These are phyloP conservation scores for Solanum hybrid DNA, from an alignment of 305 asterid species.

Conservation along the genomic window DNA sequence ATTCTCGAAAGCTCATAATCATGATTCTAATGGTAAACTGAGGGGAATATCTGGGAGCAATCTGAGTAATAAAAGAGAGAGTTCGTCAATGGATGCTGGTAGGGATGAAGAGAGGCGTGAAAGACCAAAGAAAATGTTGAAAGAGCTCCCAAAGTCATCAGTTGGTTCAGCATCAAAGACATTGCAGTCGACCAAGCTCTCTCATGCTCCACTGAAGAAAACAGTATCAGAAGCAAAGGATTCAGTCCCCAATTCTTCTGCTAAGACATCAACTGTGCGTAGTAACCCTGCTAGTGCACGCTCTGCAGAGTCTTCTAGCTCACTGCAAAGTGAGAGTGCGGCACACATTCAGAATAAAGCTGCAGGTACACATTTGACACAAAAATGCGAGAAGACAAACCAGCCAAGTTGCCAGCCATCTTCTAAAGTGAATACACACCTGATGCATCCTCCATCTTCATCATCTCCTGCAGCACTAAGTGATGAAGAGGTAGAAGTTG, in stretches of 20 bases:
- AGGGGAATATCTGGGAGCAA: slow-evolving; percentile 45
- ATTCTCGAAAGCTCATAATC: slow-evolving; percentile 27
- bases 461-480: slow-evolving; percentile 63
- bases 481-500: slow-evolving; percentile 78
- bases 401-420: slow-evolving; percentile 41
- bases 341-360: slow-evolving; percentile 41
- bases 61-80: slow-evolving; percentile 30
- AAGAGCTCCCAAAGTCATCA: slow-evolving; percentile 48
- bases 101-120: slow-evolving; percentile 48
- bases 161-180: slow-evolving; percentile 30
- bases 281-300: slow-evolving; percentile 23
- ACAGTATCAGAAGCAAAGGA: slow-evolving; percentile 47
- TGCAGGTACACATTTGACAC: slow-evolving; percentile 30
- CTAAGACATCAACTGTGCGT: slow-evolving; percentile 28
- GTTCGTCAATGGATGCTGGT: slow-evolving; percentile 25
- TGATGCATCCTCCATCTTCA: slow-evolving; percentile 43
- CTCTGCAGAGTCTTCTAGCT: slow-evolving; percentile 43
- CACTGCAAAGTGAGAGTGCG: slow-evolving; percentile 33
- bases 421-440: slow-evolving; percentile 45
- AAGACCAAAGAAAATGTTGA: slow-evolving; percentile 46
- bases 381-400: slow-evolving; percentile 53
- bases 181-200: slow-evolving; percentile 37
- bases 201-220: slow-evolving; percentile 38
- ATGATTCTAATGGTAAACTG: slow-evolving; percentile 25
- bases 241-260: slow-evolving; percentile 30